These are phyloP conservation scores for Hypsizygus ulmarius DNA, from an alignment of 1,284 basidiomycete genomes.

Conservation along the genomic window DNA sequence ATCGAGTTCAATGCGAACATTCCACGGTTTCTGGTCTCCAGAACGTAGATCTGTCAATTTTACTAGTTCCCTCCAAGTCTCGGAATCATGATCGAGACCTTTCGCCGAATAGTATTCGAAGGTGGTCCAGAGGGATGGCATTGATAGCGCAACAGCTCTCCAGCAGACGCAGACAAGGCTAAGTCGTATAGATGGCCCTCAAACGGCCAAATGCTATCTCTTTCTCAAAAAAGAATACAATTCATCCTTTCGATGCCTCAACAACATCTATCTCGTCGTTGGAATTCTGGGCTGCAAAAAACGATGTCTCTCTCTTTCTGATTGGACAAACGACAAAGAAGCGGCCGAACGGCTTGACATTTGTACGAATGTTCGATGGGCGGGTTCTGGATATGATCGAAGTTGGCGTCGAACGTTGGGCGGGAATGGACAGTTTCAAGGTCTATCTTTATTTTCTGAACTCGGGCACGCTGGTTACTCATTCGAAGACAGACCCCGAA, in stretches of 20 bases:
- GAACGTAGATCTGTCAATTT: no score
- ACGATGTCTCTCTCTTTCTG: constrained; percentile 91
- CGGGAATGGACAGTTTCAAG: constrained; percentile 82
- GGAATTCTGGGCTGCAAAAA: constrained; percentile 93
- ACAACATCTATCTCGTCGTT: constrained; percentile 61
- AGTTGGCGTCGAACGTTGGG: constrained; percentile 81
- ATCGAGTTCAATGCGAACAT: no score
- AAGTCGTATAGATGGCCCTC: constrained; percentile 70
- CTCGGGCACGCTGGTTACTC: not conserved
- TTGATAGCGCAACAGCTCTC: no score
- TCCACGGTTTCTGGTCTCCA: no score
- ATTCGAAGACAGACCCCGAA: constrained; percentile 64
- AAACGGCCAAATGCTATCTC: constrained; percentile 88
- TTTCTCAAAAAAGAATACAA: constrained; percentile 93
- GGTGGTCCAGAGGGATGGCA: no score
- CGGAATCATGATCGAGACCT: no score
- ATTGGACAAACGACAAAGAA: constrained; percentile 95
- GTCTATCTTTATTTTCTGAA: constrained; percentile 40
- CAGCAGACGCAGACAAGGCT: not conserved
- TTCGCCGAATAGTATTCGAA: no score
- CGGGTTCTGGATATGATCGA: constrained; percentile 94
- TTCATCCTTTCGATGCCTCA: constrained; percentile 89
- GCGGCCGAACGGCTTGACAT: constrained; percentile 84
- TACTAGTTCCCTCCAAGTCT: no score
- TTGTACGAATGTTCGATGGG: constrained; percentile 87